Base-by-base conservation (phyloP, 306 rosid genomes). In the Psophocarpus tetragonolobus region DNA sequence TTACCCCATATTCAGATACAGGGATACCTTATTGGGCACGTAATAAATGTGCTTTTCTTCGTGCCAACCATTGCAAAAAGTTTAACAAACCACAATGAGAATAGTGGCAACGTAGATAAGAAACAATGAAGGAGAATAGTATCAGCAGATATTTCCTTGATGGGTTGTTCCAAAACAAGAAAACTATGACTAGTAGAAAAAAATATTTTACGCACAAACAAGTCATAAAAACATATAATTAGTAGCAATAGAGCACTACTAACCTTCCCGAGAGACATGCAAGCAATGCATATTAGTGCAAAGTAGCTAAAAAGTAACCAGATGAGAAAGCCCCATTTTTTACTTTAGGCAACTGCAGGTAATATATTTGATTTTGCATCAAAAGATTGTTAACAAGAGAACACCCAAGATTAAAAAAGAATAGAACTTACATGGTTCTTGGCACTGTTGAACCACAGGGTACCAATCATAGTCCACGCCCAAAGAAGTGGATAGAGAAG, bases 231-330 rank as follows among this genome's bases (percentile, higher is more conserved):
- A 47, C 33, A 47, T 67, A 26, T 23, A 13, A 72, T 21, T 29
- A 21, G 27, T 27, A 76, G 42, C 21, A 71, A 30, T 45, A 83
- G 13, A 13, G 44, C 27, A 68, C 27, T 72, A 83, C 92, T 74
- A 74, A 92, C 97, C 97, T 89, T 92, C 68, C 91, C 91, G 63
- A 87, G 23, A 8, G 90, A 76, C 89, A 87, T 71, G 81, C 87
- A 87, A 33, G 92, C 92, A 86, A 92, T 81, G 82, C 92, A 89
- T 75, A 85, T 57, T 14, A 92, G 96, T 23, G 87, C 90, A 74
- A 90, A 85, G 88, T 89, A 90, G 91, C 97, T 90, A 81, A 90
- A 92, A 64, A 92, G 91, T 54, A 92, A 86, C 96, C 97, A 92
- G 80, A 92, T 87, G 60, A 92, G 89, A 73, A 92, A 92, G 54